phyloP scores from a whole-genome alignment of 140 eudicot species.

The Flaveria floridana region DNA sequence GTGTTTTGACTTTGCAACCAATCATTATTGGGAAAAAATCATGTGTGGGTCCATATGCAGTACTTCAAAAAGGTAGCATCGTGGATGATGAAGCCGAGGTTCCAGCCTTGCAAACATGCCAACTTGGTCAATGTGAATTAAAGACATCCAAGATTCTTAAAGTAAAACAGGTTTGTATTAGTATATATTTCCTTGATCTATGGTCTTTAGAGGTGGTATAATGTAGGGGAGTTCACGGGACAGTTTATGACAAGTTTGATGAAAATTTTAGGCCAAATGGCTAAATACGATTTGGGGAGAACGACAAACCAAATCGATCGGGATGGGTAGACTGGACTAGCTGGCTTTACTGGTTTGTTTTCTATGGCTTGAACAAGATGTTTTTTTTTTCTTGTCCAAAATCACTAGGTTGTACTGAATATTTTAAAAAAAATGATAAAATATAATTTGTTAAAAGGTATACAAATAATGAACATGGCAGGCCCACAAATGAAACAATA shows the following conservation, averaged over 20 bases:
- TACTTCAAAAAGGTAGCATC: constrained; percentile 48
- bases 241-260: not conserved
- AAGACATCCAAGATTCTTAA: constrained; percentile 19
- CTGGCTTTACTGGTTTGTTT: not conserved
- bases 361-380: too few relatives aligned
- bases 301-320: not conserved
- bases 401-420: not conserved
- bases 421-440: too few relatives aligned
- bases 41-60: constrained; percentile 44
- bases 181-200: not conserved
- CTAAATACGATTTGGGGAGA: not conserved
- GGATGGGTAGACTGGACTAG: not conserved
- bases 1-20: constrained; percentile 44
- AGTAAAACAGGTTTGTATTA: constrained; percentile 38
- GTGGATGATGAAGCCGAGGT: constrained; percentile 41
- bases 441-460: too few relatives aligned
- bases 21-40: constrained; percentile 46
- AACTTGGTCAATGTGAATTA: constrained; percentile 24
- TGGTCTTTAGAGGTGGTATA: constrained; percentile 5
- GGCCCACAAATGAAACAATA: not conserved
- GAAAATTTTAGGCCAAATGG: not conserved
- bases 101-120: constrained; percentile 41
- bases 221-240: not conserved
- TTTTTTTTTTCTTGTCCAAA: too few relatives aligned
- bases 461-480: too few relatives aligned